A percentile compares a stretch with the other conserved stretches of the same genome.
Conservation (phyloP, 495 filamentous ascomycete genomes). For the Filosporella fistucella region DNA sequence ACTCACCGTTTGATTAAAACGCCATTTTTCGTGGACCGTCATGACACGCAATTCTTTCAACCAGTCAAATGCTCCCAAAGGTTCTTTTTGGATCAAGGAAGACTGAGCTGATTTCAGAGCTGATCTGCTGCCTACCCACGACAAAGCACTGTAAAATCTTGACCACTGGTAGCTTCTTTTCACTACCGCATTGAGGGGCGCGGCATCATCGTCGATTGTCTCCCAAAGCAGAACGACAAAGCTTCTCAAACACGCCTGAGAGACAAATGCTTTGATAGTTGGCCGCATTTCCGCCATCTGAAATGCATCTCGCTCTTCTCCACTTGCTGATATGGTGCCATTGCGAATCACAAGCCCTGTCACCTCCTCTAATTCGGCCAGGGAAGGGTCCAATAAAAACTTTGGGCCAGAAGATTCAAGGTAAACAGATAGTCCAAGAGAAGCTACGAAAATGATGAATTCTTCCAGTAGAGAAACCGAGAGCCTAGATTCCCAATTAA, state of each 20-base stretch:
- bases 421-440: slow-evolving; percentile 40
- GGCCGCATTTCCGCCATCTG: slow-evolving; percentile 34
- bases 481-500: slow-evolving; percentile 40
- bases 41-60: slow-evolving; percentile 49
- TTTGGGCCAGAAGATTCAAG: slow-evolving; percentile 43
- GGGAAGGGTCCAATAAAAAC: slow-evolving; percentile 30
- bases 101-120: slow-evolving; percentile 27
- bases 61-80: slow-evolving; percentile 56
- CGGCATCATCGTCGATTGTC: slow-evolving; percentile 43
- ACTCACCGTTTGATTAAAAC: slow-evolving; percentile 23
- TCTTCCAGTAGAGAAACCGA: slow-evolving; percentile 28
- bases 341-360: slow-evolving; percentile 40
- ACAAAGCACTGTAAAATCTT: slow-evolving; percentile 50
- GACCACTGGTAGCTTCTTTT: slow-evolving; percentile 50
- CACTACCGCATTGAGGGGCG: slow-evolving; percentile 45
- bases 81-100: slow-evolving; percentile 36
- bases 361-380: slow-evolving; percentile 28
- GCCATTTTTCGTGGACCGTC: slow-evolving; percentile 46
- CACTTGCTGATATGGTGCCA: slow-evolving; percentile 37
- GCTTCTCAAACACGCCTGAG: slow-evolving; percentile 43
- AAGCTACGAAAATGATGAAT: slow-evolving; percentile 31
- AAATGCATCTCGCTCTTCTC: slow-evolving; percentile 45
- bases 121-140: slow-evolving; percentile 42
- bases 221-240: slow-evolving; percentile 49
- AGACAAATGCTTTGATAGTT: slow-evolving; percentile 51